Percentiles rank a stretch among this genome's conserved stretches.
phyloP scores from a whole-genome alignment of 768 basidiomycete species.

The Tulasnella sp. region DNA sequence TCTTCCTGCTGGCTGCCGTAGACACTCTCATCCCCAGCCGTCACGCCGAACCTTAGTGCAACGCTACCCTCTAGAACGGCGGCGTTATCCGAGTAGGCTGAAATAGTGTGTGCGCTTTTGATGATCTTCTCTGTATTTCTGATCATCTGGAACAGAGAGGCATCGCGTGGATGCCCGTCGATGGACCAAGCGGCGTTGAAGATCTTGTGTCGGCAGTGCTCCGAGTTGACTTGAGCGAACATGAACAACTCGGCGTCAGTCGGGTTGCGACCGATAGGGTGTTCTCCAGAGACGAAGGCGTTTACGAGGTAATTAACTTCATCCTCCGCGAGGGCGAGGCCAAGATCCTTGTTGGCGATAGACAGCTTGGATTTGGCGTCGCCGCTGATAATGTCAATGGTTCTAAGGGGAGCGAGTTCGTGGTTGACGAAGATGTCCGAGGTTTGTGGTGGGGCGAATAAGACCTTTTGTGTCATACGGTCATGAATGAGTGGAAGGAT shows the following conservation, averaged over 20 bases:
- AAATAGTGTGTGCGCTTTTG: conserved; percentile 68
- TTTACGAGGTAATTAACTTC: conserved; percentile 89
- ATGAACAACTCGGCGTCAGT: conserved; percentile 98
- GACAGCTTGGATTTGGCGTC: conserved; percentile 50
- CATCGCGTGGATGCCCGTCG: conserved; percentile 51
- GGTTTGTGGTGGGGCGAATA: conserved; percentile 47
- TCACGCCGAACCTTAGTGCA: conserved; percentile 63
- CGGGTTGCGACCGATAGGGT: conserved; percentile 68
- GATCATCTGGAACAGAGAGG: conserved; percentile 92
- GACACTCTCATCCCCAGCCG: conserved; percentile 15
- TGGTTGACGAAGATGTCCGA: conserved; percentile 40
- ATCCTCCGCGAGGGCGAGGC: conserved; percentile 79
- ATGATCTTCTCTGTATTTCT: conserved; percentile 77
- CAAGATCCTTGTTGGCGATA: conserved; percentile 70
- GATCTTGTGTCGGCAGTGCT: conserved; percentile 98
- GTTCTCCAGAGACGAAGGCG: conserved; percentile 65
- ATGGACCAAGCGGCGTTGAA: conserved; percentile 97
- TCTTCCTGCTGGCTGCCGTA: conserved; percentile 56
- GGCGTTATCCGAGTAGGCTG: conserved; percentile 96
- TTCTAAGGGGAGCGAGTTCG: conserved; percentile 54
- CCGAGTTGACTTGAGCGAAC: conserved; percentile 99
- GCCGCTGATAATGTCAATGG: conserved; percentile 47
- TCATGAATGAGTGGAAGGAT: conserved; percentile 76
- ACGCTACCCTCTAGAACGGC: conserved; percentile 78
- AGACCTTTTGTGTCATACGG: conserved; percentile 88